Conservation (phyloP, 139 green algal species). For the Pleodorina starrii region DNA sequence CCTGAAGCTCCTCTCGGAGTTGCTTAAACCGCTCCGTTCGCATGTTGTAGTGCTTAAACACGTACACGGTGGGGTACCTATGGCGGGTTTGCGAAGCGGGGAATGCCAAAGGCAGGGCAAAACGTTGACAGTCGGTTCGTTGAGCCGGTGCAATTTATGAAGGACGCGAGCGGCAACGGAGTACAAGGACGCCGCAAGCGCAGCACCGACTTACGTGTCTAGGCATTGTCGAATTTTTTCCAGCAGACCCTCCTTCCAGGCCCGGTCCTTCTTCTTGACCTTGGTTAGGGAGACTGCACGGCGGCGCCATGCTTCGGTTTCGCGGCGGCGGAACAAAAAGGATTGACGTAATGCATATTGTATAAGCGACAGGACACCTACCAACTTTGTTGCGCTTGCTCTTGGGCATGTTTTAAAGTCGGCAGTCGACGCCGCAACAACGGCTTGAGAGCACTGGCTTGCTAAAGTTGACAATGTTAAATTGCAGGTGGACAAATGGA, state of each 20-base stretch:
- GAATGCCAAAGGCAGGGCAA: too few relatives aligned
- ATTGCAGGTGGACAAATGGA: too few relatives aligned
- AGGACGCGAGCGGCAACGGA: too few relatives aligned
- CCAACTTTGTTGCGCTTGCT: slow-evolving; percentile 91
- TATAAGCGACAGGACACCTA: slow-evolving; percentile 53
- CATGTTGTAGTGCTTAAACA: slow-evolving; percentile 94
- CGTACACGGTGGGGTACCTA: slow-evolving; percentile 87
- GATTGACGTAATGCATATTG: neutral
- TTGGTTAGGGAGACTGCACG: slow-evolving; percentile 83
- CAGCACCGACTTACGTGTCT: slow-evolving; percentile 88
- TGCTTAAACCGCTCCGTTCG: slow-evolving; percentile 96
- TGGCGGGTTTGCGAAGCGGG: neutral
- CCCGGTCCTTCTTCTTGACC: slow-evolving; percentile 94
- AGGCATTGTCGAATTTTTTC: slow-evolving; percentile 75
- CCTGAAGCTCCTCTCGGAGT: slow-evolving; percentile 84
- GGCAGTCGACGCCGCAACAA: neutral
- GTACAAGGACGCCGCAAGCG: too few relatives aligned
- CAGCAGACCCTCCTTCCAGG: slow-evolving; percentile 94
- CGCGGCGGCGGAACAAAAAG: neutral
- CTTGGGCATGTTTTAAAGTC: slow-evolving; percentile 82
- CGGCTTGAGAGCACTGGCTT: neutral
- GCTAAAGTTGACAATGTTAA: neutral
- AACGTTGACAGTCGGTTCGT: too few relatives aligned
- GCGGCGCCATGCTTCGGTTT: neutral
- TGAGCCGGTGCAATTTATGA: too few relatives aligned